Conservation (phyloP, 306 rosid genomes). For the Nissolia schottii region DNA sequence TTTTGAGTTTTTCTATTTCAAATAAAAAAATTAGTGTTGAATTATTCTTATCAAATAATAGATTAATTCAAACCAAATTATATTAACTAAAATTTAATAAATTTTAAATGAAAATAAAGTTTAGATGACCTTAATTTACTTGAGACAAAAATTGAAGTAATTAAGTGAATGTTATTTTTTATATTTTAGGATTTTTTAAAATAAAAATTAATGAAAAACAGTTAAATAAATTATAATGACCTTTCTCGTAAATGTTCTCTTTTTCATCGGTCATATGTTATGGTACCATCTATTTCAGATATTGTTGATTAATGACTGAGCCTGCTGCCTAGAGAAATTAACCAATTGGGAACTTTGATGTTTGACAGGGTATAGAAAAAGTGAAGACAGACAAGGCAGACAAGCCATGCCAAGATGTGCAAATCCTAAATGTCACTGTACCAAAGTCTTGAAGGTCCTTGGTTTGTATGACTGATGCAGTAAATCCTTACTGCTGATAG, state of each 20-base stretch:
- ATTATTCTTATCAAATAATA: too few species aligned
- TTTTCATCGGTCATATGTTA: background rate
- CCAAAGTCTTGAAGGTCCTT: conserved; percentile 69
- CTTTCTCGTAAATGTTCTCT: background rate
- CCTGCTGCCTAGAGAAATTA: background rate
- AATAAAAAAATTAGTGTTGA: too few species aligned
- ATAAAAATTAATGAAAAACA: too few species aligned
- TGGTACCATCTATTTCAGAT: background rate
- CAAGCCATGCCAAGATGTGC: conserved; percentile 90
- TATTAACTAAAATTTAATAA: too few species aligned
- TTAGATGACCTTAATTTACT: too few species aligned
- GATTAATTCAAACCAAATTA: too few species aligned
- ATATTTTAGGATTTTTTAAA: too few species aligned
- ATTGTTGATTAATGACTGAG: background rate
- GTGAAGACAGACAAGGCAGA: conserved; percentile 86
- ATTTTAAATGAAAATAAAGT: too few species aligned
- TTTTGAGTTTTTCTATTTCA: too few species aligned
- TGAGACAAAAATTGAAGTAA: too few species aligned
- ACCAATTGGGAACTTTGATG: conserved; percentile 6
- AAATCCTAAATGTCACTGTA: conserved; percentile 85
- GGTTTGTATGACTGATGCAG: background rate
- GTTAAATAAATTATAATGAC: too few species aligned
- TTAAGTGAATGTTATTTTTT: too few species aligned
- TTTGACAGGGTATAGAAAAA: conserved; percentile 80
- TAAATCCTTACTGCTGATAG: background rate